These are phyloP conservation scores for Leishmania mexicana DNA, from an alignment of 208 protist species.

Conservation along the genomic window DNA sequence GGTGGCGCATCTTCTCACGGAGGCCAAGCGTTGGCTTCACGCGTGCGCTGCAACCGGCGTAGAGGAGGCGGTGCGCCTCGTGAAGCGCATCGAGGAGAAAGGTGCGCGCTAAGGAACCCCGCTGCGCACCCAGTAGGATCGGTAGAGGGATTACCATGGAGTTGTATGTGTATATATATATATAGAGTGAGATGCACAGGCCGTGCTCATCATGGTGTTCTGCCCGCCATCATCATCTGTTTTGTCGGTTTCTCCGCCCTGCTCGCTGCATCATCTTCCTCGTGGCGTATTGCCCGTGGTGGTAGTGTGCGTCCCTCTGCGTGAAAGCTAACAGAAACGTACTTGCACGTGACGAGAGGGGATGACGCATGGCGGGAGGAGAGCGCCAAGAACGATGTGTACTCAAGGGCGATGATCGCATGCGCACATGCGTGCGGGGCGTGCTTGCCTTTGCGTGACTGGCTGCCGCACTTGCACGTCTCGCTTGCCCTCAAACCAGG, in stretches of 20 bases:
- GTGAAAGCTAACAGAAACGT: neutral
- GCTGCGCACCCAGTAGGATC: neutral
- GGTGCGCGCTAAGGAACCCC: neutral
- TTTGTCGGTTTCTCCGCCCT: neutral
- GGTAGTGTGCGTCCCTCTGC: no score
- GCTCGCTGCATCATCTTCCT: neutral
- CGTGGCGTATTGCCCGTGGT: neutral
- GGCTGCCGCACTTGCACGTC: neutral
- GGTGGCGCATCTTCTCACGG: conserved; percentile 28
- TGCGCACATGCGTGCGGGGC: neutral
- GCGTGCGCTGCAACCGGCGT: conserved; percentile 49
- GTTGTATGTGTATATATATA: neutral
- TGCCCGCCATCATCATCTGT: neutral
- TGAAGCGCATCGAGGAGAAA: conserved; percentile 24
- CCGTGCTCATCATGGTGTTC: neutral
- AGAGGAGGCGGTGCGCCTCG: conserved; percentile 68
- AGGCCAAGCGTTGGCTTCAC: conserved; percentile 61
- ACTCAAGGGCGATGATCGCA: neutral
- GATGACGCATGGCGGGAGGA: neutral
- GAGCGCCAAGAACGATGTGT: neutral
- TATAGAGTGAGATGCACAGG: neutral
- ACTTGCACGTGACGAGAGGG: neutral
- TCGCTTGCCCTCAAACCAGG: neutral
- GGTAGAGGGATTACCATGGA: no score
- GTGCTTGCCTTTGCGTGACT: neutral